Evolutionary conservation across 225 moss, liverwort and hornwort genomes (phyloP).

Genomic region (Physcomitrium patens): DNA sequence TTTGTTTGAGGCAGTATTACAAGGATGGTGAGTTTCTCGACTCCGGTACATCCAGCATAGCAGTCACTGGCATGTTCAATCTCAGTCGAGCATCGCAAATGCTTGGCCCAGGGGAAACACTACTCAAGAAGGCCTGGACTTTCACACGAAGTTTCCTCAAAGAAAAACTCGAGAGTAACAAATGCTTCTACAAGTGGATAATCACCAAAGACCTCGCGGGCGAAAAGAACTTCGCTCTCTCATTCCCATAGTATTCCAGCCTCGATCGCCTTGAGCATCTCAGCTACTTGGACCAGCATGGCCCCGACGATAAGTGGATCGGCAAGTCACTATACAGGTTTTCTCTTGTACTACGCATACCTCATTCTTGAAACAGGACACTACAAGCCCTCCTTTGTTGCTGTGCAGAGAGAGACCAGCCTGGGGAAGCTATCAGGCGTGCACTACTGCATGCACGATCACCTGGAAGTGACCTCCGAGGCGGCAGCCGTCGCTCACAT

Average conservation of each 20-base stretch:
- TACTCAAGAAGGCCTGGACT: conserved; percentile 36
- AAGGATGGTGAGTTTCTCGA: conserved; percentile 36
- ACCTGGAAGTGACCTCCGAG: conserved; percentile 27
- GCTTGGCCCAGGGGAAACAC: conserved; percentile 44
- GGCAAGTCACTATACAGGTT: conserved; percentile 26
- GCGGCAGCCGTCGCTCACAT: conserved; percentile 33
- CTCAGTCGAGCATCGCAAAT: conserved; percentile 56
- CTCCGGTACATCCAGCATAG: conserved; percentile 32
- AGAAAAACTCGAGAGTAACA: conserved; percentile 26
- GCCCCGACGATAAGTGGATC: conserved; percentile 18
- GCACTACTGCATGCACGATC: conserved; percentile 41
- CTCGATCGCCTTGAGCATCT: conserved; percentile 44
- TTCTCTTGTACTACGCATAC: no score
- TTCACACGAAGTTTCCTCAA: conserved; percentile 44
- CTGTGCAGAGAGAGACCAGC: conserved; percentile 45
- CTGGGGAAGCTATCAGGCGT: conserved; percentile 48
- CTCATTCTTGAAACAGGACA: no score
- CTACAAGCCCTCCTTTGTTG: no score
- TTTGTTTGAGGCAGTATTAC: conserved; percentile 52
- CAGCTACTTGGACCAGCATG: conserved; percentile 23
- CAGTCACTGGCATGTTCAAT: conserved; percentile 52
- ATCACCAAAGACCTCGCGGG: conserved; percentile 35
- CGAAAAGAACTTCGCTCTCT: conserved; percentile 46
- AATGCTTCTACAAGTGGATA: conserved; percentile 24
- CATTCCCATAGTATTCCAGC: conserved; percentile 34